Base-by-base conservation (phyloP, 2,329 filamentous ascomycete genomes). In the Coniochaeta sp. region DNA sequence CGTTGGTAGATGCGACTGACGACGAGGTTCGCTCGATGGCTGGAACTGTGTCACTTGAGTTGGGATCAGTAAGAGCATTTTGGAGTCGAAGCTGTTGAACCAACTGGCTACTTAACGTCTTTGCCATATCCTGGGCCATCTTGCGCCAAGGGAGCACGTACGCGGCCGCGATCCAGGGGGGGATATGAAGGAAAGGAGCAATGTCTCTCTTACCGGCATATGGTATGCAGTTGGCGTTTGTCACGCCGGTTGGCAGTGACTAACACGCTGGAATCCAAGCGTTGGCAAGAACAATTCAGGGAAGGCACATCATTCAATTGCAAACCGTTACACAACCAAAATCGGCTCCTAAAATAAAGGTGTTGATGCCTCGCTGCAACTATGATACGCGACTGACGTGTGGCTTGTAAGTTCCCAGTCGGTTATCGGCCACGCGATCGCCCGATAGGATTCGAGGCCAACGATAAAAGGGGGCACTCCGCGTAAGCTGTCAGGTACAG, bases 181-280 rank as follows among this genome's bases (percentile, higher is more conserved):
- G 12, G 8, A 17, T 8, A 26, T 5, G 44, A 50, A 14, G 44
- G 26, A 7, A 28, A 26, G 6, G 22, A 28, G 19, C 44, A 55
- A 44, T 54, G 57, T 24, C 28, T 42, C 58, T 60, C 19, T 56
- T 54, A 52, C 59, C 47, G 55, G 42, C 28, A 50, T 52, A 40
- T 40, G 38, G 26, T 14, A 30, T 17, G 24, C 2, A 4, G 47
- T 52, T 52, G 47, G 47, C 47, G 47, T 52, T 28, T 52, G 47
- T 52, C 47, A 52, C 47, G 47, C 47, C 47, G 47, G 47, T 52
- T 52, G 47, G 47, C 47, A n/a, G 47, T 52, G 47, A 52, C 47
- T 52, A 52, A 52, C 47, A 52, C 47, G 47, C 47, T 52, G 47
- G 47, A 30, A 2, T 28, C 47, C 22, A 30, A 52, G 47, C 47